phyloP scores from a whole-genome alignment of 2,329 filamentous ascomycete species.

The Penicillium sp. region DNA sequence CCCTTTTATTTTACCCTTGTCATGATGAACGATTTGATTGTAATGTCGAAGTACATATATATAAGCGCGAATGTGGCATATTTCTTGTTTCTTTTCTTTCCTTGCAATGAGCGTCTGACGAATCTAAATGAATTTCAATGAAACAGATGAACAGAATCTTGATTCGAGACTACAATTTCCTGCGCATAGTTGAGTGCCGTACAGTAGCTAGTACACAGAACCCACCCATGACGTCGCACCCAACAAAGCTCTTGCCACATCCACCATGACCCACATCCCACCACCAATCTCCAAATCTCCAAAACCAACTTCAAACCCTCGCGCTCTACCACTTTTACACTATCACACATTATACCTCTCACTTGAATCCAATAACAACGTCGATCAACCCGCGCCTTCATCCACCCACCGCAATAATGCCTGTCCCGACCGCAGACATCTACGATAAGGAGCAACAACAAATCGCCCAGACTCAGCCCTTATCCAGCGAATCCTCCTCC shows the following conservation, averaged over 20 bases:
- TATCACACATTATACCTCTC: background rate
- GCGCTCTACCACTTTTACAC: background rate
- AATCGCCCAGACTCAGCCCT: conserved; percentile 6
- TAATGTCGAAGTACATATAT: background rate
- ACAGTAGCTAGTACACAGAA: background rate
- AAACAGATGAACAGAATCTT: background rate
- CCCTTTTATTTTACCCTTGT: background rate
- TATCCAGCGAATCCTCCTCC: conserved; percentile 2
- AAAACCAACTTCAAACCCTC: background rate
- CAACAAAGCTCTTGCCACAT: conserved; percentile 1
- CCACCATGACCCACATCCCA: background rate
- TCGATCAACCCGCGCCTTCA: background rate
- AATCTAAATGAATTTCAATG: background rate
- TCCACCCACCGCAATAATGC: conserved; percentile 12
- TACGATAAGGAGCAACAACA: conserved; percentile 17
- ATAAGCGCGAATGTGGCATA: background rate
- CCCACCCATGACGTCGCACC: conserved; percentile 1
- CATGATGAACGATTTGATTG: background rate
- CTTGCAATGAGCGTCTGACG: background rate
- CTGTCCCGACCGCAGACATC: conserved; percentile 19
- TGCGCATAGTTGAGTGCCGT: background rate
- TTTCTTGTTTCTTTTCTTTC: background rate
- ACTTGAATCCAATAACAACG: background rate
- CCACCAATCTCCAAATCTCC: background rate
- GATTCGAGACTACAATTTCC: background rate